These are phyloP conservation scores for Fraxinus velutina DNA, from an alignment of 305 asterid species.

Conservation along the genomic window DNA sequence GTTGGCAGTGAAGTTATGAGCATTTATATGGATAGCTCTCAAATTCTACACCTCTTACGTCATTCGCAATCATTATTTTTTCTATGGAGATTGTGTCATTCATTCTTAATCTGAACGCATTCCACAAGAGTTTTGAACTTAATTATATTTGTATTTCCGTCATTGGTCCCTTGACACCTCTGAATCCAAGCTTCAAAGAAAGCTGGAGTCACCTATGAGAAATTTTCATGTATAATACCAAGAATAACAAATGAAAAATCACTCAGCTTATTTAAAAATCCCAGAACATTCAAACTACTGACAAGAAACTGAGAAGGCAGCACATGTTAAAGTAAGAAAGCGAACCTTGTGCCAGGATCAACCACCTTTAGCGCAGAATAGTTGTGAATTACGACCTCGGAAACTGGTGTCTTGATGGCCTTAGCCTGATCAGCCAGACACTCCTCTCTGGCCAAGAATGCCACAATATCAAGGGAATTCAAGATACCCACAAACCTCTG, in stretches of 20 bases:
- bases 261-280: not conserved
- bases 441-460: slow-evolving; percentile 71
- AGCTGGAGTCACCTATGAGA: not conserved
- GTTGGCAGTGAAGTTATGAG: not conserved
- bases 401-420: slow-evolving; percentile 79
- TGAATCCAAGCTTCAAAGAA: not conserved
- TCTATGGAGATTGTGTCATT: not conserved
- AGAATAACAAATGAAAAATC: not conserved
- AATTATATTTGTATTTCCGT: not conserved
- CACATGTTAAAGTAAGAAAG: not conserved
- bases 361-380: slow-evolving; percentile 69
- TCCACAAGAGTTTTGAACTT: not conserved
- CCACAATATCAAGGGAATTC: slow-evolving; percentile 77
- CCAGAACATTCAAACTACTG: not conserved
- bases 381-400: slow-evolving; percentile 64
- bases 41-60: not conserved
- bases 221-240: not conserved
- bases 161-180: not conserved
- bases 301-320: not conserved
- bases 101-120: not conserved
- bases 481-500: slow-evolving; percentile 88
- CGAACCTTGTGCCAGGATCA: slow-evolving; percentile 92
- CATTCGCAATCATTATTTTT: not conserved
- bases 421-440: slow-evolving; percentile 63
- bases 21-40: not conserved